phyloP scores from a whole-genome alignment of 1,284 basidiomycete genomes.

The Marasmius fiardii region DNA sequence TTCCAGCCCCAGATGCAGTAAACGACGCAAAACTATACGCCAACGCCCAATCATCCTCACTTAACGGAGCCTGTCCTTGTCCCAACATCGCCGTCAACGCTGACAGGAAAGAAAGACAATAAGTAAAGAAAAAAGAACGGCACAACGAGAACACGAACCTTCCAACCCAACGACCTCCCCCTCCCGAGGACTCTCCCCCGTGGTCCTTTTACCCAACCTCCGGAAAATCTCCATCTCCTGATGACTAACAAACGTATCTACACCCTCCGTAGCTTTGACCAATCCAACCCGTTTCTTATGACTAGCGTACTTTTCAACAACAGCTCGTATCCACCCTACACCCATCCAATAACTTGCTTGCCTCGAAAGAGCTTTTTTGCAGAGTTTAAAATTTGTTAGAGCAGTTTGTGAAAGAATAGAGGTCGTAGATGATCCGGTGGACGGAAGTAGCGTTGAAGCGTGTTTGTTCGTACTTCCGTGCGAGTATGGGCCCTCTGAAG shows the following conservation, averaged over 20 bases:
- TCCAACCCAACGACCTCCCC: background rate
- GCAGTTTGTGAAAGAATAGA: slow-evolving; percentile 11
- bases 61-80: slow-evolving; percentile 7
- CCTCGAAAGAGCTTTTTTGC: slow-evolving; percentile 11
- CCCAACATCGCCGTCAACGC: slow-evolving; percentile 2
- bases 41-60: slow-evolving; percentile 14
- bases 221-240: slow-evolving; percentile 10
- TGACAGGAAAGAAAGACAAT: background rate
- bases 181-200: slow-evolving; percentile 5
- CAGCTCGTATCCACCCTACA: slow-evolving; percentile 12
- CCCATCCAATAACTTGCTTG: slow-evolving; percentile 13
- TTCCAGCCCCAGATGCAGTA: background rate
- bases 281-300: slow-evolving; percentile 5
- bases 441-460: slow-evolving; percentile 7
- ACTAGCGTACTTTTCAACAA: slow-evolving; percentile 13
- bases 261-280: slow-evolving; percentile 10
- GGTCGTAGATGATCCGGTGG: background rate
- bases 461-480: background rate
- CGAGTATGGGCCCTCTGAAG: background rate
- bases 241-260: slow-evolving; percentile 10
- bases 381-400: slow-evolving; percentile 12
- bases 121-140: too few species aligned
- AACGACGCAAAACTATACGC: slow-evolving; percentile 14
- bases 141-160: too few species aligned
- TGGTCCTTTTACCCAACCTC: slow-evolving; percentile 9